Conservation (phyloP, 345 rosid species). For the Pistacia integerrima region DNA sequence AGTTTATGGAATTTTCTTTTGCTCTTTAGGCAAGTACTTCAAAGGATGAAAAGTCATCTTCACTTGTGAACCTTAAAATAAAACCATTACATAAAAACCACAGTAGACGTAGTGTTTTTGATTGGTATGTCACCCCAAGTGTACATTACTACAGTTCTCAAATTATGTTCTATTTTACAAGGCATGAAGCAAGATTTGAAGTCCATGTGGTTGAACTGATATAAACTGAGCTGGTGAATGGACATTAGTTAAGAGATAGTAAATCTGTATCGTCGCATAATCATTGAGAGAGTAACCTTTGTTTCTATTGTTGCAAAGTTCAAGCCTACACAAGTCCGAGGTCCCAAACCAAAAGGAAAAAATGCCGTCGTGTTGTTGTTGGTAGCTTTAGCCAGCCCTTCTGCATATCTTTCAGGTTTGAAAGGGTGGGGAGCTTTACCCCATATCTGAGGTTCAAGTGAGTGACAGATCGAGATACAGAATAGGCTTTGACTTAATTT, state of each 20-base stretch:
- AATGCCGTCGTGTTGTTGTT: constrained; percentile 35
- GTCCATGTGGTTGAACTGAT: constrained; percentile 36
- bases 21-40: too few relatives aligned
- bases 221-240: constrained; percentile 36
- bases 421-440: constrained; percentile 44
- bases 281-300: constrained; percentile 48
- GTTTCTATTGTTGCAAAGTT: constrained; percentile 37
- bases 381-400: constrained; percentile 50
- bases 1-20: too few relatives aligned
- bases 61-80: too few relatives aligned
- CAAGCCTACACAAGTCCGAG: constrained; percentile 42
- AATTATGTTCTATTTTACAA: background rate
- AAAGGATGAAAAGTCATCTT: too few relatives aligned
- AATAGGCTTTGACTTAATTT: too few relatives aligned
- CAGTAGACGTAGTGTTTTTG: too few relatives aligned
- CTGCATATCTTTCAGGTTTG: constrained; percentile 48
- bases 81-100: too few relatives aligned
- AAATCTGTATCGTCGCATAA: constrained; percentile 45
- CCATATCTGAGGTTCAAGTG: constrained; percentile 36
- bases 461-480: too few relatives aligned
- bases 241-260: constrained; percentile 42
- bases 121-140: too few relatives aligned
- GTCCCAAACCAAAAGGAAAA: constrained; percentile 46
- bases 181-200: constrained; percentile 39
- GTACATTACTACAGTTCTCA: too few relatives aligned